phyloP scores from a whole-genome alignment of 345 rosid species.

The Sonneratia caseolaris region DNA sequence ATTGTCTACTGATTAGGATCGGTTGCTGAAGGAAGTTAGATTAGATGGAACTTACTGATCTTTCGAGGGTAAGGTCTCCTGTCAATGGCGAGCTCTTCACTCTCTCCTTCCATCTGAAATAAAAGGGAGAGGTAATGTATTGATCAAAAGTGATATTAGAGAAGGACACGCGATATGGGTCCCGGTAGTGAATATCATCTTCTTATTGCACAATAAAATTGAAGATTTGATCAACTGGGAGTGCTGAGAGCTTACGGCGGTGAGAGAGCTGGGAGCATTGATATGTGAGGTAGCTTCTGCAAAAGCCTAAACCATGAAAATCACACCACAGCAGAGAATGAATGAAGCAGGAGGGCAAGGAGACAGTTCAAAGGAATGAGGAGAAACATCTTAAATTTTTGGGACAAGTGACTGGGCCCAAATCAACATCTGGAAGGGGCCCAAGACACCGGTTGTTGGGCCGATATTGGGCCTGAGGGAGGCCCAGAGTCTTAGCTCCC shows the following conservation, averaged over 20 bases:
- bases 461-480: too few relatives aligned
- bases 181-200: too few relatives aligned
- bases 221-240: too few relatives aligned
- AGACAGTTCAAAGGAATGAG: not conserved
- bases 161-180: too few relatives aligned
- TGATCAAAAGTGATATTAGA: not conserved
- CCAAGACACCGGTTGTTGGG: too few relatives aligned
- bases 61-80: constrained; percentile 7
- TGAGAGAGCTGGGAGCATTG: not conserved
- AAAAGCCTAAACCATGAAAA: constrained; percentile 1
- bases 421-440: too few relatives aligned
- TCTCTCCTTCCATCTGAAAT: constrained; percentile 5
- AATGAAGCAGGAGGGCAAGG: not conserved
- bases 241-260: not conserved
- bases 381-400: too few relatives aligned
- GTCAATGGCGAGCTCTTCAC: constrained; percentile 9
- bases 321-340: not conserved
- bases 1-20: not conserved
- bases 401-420: too few relatives aligned
- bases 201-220: too few relatives aligned
- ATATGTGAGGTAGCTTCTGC: constrained; percentile 5
- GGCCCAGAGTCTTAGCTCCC: too few relatives aligned
- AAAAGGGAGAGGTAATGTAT: not conserved
- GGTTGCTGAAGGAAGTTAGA: not conserved
- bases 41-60: constrained; percentile 22